Percentiles rank a stretch among this genome's conserved stretches.
Evolutionary conservation across 2,329 filamentous ascomycete genomes (phyloP).

Genomic region (Macrophomina pseudophaseolina): DNA sequence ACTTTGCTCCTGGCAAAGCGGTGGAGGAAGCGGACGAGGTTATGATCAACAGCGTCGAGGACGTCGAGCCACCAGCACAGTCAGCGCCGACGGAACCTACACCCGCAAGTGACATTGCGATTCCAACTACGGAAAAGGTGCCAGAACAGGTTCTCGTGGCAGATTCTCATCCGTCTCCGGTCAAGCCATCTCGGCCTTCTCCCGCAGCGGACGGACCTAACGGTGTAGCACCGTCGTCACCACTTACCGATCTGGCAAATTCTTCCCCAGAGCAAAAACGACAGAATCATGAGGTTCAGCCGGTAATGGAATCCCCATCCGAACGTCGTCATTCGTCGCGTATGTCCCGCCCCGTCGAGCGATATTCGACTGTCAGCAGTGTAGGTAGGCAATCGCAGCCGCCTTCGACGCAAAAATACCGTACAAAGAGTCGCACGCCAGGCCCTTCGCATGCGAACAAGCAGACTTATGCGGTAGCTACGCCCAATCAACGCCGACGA

Average conservation of each 20-base stretch:
- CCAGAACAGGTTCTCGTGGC: constrained; percentile 31
- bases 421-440: constrained; percentile 35
- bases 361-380: constrained; percentile 28
- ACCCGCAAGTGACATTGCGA: constrained; percentile 36
- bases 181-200: constrained; percentile 37
- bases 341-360: constrained; percentile 28
- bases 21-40: constrained; percentile 10
- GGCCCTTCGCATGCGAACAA: not conserved
- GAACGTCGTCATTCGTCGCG: constrained; percentile 29
- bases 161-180: constrained; percentile 28
- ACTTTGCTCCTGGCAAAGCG: not conserved
- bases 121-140: constrained; percentile 42
- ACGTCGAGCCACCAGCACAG: not conserved
- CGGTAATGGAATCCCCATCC: not conserved
- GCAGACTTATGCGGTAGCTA: not conserved
- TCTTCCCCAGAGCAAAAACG: constrained; percentile 28
- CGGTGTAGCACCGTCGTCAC: constrained; percentile 27
- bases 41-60: constrained; percentile 14
- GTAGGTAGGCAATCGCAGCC: constrained; percentile 31
- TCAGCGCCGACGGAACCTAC: constrained; percentile 31
- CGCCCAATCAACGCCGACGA: constrained; percentile 15
- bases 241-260: constrained; percentile 27
- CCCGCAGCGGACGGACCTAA: constrained; percentile 31
- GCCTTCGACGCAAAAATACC: constrained; percentile 29
- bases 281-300: not conserved